Percentiles rank a stretch among this genome's conserved stretches.
These are phyloP conservation scores for Schizosaccharomyces cryophilus DNA, from an alignment of 805 yeast genomes.

Conservation along the genomic window DNA sequence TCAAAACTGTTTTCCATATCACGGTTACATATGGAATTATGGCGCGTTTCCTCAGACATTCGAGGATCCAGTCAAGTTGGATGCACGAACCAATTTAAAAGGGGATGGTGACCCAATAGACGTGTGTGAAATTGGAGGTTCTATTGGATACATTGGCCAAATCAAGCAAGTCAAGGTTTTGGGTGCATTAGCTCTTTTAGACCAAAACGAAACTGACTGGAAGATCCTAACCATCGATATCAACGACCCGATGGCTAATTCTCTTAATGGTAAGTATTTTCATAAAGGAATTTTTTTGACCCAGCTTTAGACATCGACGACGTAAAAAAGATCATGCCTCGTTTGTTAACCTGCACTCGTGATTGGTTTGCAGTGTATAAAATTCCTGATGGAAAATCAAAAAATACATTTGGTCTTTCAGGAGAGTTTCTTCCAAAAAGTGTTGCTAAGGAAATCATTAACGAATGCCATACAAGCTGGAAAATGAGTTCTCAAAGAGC, in stretches of 20 bases:
- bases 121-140: slow-evolving; percentile 66
- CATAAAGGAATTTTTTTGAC: neutral
- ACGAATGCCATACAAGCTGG: slow-evolving; percentile 74
- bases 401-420: slow-evolving; percentile 84
- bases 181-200: slow-evolving; percentile 85
- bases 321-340: slow-evolving; percentile 72
- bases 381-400: slow-evolving; percentile 93
- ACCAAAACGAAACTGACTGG: slow-evolving; percentile 97
- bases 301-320: slow-evolving; percentile 48
- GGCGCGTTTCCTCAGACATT: slow-evolving; percentile 98
- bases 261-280: slow-evolving; percentile 29
- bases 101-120: slow-evolving; percentile 96
- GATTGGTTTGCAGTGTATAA: slow-evolving; percentile 98
- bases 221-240: slow-evolving; percentile 73
- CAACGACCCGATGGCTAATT: slow-evolving; percentile 68
- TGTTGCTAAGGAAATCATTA: slow-evolving; percentile 62
- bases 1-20: slow-evolving; percentile 94
- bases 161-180: slow-evolving; percentile 74
- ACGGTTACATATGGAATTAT: slow-evolving; percentile 94
- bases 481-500: slow-evolving; percentile 11
- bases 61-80: slow-evolving; percentile 64
- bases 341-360: slow-evolving; percentile 73
- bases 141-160: slow-evolving; percentile 35
- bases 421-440: slow-evolving; percentile 73
- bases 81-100: slow-evolving; percentile 22